Evolutionary conservation across 768 basidiomycete genomes (phyloP).

Genomic region (Auricularia cornea): DNA sequence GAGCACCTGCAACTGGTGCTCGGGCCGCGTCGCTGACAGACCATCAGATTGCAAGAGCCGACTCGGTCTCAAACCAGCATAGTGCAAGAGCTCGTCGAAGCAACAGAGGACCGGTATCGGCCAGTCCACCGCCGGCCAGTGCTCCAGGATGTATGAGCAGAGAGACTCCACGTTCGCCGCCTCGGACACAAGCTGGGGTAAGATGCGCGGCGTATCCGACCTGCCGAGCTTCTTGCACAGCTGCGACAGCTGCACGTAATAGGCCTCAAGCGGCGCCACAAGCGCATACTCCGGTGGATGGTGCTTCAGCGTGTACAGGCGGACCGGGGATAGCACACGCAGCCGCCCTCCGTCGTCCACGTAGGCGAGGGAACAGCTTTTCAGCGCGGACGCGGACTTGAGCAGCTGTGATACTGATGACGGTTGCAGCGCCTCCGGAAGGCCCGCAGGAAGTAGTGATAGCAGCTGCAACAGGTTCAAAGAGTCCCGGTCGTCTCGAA

Average conservation of each 20-base stretch:
- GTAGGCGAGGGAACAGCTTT: not conserved
- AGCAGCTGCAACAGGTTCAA: slow-evolving; percentile 16
- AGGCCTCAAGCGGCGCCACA: not conserved
- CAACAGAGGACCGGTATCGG: not conserved
- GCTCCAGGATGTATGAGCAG: not conserved
- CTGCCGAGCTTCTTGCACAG: not conserved
- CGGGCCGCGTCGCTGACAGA: not conserved
- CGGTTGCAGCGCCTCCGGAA: not conserved
- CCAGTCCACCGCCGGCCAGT: not conserved
- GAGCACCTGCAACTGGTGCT: not conserved
- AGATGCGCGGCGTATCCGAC: not conserved
- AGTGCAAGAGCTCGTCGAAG: not conserved
- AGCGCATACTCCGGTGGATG: not conserved
- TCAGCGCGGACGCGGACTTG: not conserved
- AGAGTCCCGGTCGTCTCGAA: slow-evolving; percentile 15
- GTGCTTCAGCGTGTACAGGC: not conserved
- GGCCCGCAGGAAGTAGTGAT: slow-evolving; percentile 19
- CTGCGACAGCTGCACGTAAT: not conserved
- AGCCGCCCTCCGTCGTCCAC: not conserved
- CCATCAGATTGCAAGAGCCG: not conserved
- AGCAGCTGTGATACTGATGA: not conserved
- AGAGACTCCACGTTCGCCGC: not conserved
- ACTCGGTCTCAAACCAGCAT: not conserved
- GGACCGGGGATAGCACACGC: not conserved
- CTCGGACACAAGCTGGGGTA: not conserved